Percentiles rank a stretch among this genome's conserved stretches.
Conservation (phyloP, 345 rosid species). For the Aquilaria yunnanensis region DNA sequence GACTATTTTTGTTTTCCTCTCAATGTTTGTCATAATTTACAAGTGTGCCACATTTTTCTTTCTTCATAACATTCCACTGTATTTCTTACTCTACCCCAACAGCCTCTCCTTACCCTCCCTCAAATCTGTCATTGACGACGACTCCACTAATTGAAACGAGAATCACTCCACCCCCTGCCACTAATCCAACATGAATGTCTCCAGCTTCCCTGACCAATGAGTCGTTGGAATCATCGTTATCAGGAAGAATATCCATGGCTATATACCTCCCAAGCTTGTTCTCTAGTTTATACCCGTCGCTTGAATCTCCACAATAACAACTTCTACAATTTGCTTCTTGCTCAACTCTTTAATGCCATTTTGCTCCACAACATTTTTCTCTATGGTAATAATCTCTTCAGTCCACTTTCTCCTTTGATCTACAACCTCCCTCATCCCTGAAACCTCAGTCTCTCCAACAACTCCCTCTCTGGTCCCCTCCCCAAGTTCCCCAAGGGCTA, state of each 20-base stretch:
- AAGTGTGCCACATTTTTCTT: background rate
- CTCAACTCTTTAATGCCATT: constrained; percentile 76
- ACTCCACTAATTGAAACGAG: constrained; percentile 69
- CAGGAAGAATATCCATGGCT: constrained; percentile 68
- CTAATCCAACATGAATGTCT: constrained; percentile 78
- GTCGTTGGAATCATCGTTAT: constrained; percentile 73
- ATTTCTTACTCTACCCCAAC: constrained; percentile 65
- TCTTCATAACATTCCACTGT: constrained; percentile 3
- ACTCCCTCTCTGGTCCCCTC: constrained; percentile 68
- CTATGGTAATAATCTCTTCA: constrained; percentile 78
- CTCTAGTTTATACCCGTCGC: constrained; percentile 63
- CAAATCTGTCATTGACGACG: constrained; percentile 74
- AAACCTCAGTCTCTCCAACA: constrained; percentile 76
- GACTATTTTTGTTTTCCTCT: too few species aligned
- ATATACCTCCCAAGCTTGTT: constrained; percentile 89
- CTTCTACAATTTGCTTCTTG: constrained; percentile 67
- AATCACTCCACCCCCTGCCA: constrained; percentile 69
- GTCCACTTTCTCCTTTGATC: constrained; percentile 65
- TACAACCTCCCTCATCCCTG: constrained; percentile 69
- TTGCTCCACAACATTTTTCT: constrained; percentile 80
- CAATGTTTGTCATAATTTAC: too few species aligned
- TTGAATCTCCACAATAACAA: constrained; percentile 77
- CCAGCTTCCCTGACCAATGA: constrained; percentile 48
- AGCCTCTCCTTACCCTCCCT: constrained; percentile 83
- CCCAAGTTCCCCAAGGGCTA: constrained; percentile 42